Percentiles rank a stretch among this genome's conserved stretches.
Evolutionary conservation across 164 flowering plant genomes (phyloP).

Genomic region (Dillenia turbinata): DNA sequence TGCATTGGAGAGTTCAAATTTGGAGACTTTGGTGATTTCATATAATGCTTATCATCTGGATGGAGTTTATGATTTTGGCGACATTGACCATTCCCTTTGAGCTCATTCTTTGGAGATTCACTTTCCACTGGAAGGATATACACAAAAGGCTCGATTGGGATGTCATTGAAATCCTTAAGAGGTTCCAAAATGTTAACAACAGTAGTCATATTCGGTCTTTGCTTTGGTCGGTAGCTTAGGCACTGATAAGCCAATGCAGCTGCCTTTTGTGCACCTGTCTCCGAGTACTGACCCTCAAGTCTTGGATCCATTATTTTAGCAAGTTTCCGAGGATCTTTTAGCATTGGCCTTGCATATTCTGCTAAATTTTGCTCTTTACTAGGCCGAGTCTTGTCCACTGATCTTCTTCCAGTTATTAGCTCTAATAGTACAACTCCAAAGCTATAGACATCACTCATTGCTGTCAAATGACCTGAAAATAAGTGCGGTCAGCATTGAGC

Average conservation of each 20-base stretch:
- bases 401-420: slow-evolving; percentile 56
- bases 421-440: slow-evolving; percentile 70
- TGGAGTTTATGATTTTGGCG: neutral
- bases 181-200: slow-evolving; percentile 52
- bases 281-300: slow-evolving; percentile 62
- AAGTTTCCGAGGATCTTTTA: slow-evolving; percentile 44
- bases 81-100: neutral
- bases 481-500: neutral
- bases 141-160: slow-evolving; percentile 41
- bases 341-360: slow-evolving; percentile 58
- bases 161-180: slow-evolving; percentile 34
- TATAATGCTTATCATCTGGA: neutral
- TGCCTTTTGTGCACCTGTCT: slow-evolving; percentile 51
- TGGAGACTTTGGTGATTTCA: neutral
- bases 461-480: slow-evolving; percentile 53
- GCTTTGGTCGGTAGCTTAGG: slow-evolving; percentile 56
- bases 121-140: slow-evolving; percentile 33
- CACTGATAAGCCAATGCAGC: slow-evolving; percentile 65
- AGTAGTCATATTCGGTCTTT: slow-evolving; percentile 44
- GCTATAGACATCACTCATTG: slow-evolving; percentile 79
- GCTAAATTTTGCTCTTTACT: slow-evolving; percentile 49
- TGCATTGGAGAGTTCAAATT: neutral
- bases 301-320: slow-evolving; percentile 54
- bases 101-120: neutral
- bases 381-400: slow-evolving; percentile 56